Evolutionary conservation across 163 green algal genomes (phyloP), one percentile per base, ranked within the genome.

Genomic region (Trebouxiophyceae sp.): DNA sequence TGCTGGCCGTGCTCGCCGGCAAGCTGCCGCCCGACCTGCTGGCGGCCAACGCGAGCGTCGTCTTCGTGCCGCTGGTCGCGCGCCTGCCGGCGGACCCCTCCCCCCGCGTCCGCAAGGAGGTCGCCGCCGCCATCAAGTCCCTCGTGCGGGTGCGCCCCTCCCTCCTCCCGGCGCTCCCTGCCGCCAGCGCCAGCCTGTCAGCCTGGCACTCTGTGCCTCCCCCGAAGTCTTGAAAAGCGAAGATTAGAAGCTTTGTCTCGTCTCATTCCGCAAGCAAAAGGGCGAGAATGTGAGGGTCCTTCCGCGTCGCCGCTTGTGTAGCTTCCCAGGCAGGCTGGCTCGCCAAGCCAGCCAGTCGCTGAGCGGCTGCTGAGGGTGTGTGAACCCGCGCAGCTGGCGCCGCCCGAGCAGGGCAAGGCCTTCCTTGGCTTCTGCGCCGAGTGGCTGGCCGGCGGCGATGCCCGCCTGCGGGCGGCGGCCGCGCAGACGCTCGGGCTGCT

Each of bases 21-120:
- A 91, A 90, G 70, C 93, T 96, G 72, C 91, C 91, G 0, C 60
- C 71, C 0, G 45, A 61, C 30, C 39, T 87, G 60, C 50, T 85
- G 24, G 65, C 71, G n/a, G 57, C 44, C 0, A 82, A 69, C 67
- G 67, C 64, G 1, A 62, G 77, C 19, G 69, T 68, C 27, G 60
- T 95, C 19, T 90, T 95, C 65, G 66, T 98, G 65, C 86, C 91
- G 3, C 78, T 98, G 22, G 82, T 95, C 5, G 76, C 83, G 5
- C 80, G 87, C 6, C 75, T 97, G 7, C 90, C 89, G 19, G 74
- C 69, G 27, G 80, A 86, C 32, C 47, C 60, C 22, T 67, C 65
- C 60, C 44, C 57, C 58, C 61, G 63, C 20, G 84, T 70, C 62
- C 8, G 54, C 12, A 20, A 28, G 2, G 4, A n/a, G 23, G 55